Conservation (phyloP, 2,329 filamentous ascomycete species). For the Xylaria sp. region DNA sequence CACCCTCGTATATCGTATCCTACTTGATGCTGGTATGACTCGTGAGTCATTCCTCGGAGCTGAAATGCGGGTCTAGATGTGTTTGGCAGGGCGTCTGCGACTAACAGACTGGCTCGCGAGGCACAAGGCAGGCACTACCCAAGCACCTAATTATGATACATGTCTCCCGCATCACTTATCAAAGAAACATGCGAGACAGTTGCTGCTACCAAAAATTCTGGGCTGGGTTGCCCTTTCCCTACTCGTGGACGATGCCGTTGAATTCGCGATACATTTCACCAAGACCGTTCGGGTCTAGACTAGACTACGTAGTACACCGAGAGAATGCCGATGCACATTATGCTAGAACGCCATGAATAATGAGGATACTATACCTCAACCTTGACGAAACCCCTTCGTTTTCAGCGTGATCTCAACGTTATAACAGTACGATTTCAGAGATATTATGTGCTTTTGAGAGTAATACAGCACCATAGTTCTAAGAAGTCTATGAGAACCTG, state of each 20-base stretch:
- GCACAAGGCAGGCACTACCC: too few species aligned
- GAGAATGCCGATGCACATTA: too few species aligned
- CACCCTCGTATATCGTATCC: background rate
- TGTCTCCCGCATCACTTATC: too few species aligned
- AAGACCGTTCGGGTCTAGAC: too few species aligned
- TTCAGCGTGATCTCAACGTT: background rate
- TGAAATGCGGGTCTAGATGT: background rate
- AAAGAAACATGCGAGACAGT: background rate
- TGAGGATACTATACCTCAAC: too few species aligned
- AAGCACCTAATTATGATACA: too few species aligned
- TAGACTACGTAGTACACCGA: too few species aligned
- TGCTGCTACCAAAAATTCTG: background rate
- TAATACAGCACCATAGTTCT: background rate
- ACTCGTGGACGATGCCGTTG: too few species aligned
- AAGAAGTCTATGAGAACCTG: background rate
- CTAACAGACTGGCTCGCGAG: background rate
- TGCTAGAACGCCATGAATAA: too few species aligned
- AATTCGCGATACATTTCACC: too few species aligned
- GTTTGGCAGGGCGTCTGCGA: background rate
- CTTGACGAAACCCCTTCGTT: too few species aligned
- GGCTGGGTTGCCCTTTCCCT: too few species aligned
- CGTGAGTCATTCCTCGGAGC: slow-evolving; percentile 1
- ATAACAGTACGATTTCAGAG: background rate
- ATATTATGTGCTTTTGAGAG: background rate
- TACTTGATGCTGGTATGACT: background rate